phyloP scores from a whole-genome alignment of 495 filamentous ascomycete species.

The Aspergillus carlsbadensis region DNA sequence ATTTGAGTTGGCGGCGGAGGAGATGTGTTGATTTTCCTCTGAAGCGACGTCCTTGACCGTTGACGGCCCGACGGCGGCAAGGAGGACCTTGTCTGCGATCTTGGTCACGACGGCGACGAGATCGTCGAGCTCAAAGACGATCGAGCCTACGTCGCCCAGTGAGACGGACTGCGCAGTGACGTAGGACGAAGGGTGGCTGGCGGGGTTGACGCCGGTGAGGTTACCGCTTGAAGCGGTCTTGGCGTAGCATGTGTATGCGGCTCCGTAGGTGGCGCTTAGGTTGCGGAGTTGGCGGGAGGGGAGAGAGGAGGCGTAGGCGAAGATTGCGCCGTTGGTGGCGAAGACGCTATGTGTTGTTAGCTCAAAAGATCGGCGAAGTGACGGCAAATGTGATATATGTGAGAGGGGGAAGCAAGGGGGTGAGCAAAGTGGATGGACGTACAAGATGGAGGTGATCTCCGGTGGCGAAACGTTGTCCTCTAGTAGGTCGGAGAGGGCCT shows the following conservation, averaged over 20 bases:
- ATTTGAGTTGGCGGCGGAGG: conserved; percentile 11
- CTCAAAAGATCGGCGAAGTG: background rate
- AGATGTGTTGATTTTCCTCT: background rate
- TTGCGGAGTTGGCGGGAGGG: conserved; percentile 45
- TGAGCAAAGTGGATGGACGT: conserved; percentile 5
- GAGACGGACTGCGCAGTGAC: conserved; percentile 48
- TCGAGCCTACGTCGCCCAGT: conserved; percentile 50
- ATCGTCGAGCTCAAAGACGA: conserved; percentile 49
- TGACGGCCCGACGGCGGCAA: conserved; percentile 44
- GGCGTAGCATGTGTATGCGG: conserved; percentile 49
- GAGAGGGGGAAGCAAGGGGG: background rate
- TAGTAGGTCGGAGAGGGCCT: conserved; percentile 45
- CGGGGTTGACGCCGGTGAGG: conserved; percentile 47
- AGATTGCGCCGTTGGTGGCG: conserved; percentile 49
- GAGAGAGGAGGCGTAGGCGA: conserved; percentile 45
- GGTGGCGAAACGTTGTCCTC: conserved; percentile 49
- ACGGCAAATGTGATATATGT: background rate
- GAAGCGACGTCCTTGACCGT: conserved; percentile 21
- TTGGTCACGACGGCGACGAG: conserved; percentile 46
- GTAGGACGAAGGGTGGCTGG: conserved; percentile 48
- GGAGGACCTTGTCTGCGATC: conserved; percentile 46
- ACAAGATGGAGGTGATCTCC: conserved; percentile 50
- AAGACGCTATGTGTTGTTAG: conserved; percentile 24
- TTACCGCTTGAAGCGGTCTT: conserved; percentile 47
- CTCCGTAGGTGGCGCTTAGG: conserved; percentile 48